Percentiles rank a stretch among this genome's conserved stretches.
These are phyloP conservation scores for Oxytropis ochrocephala DNA, from an alignment of 306 rosid species.

Conservation along the genomic window DNA sequence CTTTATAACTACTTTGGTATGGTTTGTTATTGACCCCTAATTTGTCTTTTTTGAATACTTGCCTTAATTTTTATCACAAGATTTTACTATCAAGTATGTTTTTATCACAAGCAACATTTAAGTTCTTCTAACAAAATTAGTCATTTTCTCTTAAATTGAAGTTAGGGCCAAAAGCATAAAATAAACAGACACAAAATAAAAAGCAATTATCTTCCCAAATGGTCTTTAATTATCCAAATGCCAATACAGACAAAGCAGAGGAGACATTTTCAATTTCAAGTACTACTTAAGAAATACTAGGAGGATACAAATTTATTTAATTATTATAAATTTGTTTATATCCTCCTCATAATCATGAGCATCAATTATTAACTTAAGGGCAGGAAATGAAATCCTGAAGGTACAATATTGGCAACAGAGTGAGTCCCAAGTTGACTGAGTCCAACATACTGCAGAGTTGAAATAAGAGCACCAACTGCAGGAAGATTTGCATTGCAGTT, in stretches of 20 bases:
- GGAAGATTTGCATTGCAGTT: conserved; percentile 27
- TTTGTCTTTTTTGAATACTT: too few relatives aligned
- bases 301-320: conserved; percentile 17
- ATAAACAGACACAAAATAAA: background rate
- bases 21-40: too few relatives aligned
- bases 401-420: conserved; percentile 17
- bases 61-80: too few relatives aligned
- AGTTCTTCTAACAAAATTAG: too few relatives aligned
- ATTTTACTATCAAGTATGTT: too few relatives aligned
- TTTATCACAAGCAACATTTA: too few relatives aligned
- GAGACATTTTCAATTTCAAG: background rate
- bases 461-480: conserved; percentile 18
- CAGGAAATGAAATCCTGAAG: conserved; percentile 25
- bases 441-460: conserved; percentile 19
- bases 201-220: background rate
- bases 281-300: background rate
- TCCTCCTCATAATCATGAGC: background rate
- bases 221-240: background rate
- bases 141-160: background rate
- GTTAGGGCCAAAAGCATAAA: background rate
- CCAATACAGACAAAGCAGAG: background rate
- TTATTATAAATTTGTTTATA: background rate
- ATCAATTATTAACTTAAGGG: conserved; percentile 11
- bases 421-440: background rate
- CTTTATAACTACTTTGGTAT: too few relatives aligned